phyloP scores from a whole-genome alignment of 495 filamentous ascomycete species.

The Chaetomium fimeti region DNA sequence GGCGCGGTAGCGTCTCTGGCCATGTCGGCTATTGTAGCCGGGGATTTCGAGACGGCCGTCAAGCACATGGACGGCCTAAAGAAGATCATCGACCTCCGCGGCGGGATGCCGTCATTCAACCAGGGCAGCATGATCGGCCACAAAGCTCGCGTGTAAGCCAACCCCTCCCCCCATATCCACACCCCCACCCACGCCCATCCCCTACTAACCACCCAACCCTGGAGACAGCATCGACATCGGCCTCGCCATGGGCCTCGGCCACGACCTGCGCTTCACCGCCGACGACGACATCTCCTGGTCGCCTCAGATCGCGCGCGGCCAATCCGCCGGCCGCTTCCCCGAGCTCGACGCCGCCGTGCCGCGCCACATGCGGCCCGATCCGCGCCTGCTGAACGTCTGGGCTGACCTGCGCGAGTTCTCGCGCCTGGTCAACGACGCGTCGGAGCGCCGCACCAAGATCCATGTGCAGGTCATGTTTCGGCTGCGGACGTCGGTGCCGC shows the following conservation, averaged over 20 bases:
- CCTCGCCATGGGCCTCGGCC: slow-evolving; percentile 16
- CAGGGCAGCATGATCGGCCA: neutral
- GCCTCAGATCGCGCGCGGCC: slow-evolving; percentile 12
- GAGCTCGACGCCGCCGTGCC: neutral
- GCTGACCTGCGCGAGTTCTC: slow-evolving; percentile 24
- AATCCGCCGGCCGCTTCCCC: neutral
- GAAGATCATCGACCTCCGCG: slow-evolving; percentile 15
- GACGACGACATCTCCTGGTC: slow-evolving; percentile 8
- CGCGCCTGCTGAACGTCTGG: slow-evolving; percentile 20
- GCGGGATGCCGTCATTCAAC: slow-evolving; percentile 1
- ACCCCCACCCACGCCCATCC: neutral
- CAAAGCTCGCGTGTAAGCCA: slow-evolving; percentile 11
- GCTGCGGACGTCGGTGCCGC: slow-evolving; percentile 5
- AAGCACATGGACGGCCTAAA: slow-evolving; percentile 25
- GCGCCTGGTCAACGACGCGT: neutral
- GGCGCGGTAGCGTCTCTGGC: slow-evolving; percentile 17
- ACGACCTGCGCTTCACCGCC: slow-evolving; percentile 11
- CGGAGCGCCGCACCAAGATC: neutral
- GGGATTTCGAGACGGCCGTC: slow-evolving; percentile 16
- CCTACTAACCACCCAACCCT: no score
- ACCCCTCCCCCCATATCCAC: neutral
- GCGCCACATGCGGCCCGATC: neutral
- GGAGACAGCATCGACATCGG: slow-evolving; percentile 17
- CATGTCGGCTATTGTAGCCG: slow-evolving; percentile 12
- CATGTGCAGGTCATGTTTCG: neutral